Evolutionary conservation across 1,284 basidiomycete species (phyloP), one percentile per base, ranked within the genome.

Genomic region (Ustilago curta): DNA sequence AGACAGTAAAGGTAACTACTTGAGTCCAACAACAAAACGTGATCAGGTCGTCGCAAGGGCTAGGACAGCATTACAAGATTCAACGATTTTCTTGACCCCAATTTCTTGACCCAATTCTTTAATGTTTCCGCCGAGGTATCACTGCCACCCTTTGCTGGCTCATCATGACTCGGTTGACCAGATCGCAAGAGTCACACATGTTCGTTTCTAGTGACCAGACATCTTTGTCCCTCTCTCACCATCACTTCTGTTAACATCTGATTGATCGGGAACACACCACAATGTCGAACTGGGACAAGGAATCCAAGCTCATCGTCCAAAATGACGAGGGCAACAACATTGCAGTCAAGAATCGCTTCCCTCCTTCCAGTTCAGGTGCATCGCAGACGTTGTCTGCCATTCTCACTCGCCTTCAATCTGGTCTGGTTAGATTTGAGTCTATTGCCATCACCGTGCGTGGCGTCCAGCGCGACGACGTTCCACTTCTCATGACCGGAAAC

Each of bases 271-370:
- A 18, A 23, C 19, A 25, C 12, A 43, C 32, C 9, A 53, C 39
- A 21, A 55, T 55, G 53, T 44, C 53, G 11, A 45, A 23, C 37
- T 57, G 56, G 56, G 48, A 59, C 35, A 42, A 43, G 11, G 51
- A 44, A 19, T 16, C 48, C 39, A 59, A 44, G 31, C n/a, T 59
- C 27, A 19, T 42, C 40, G 29, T 59, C 19, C 39, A 35, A 19
- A 27, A 50, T 14, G 40, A 25, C 27, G 11, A 51, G n/a, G 31
- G 37, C 37, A 9, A 27, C 39, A 48, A 19, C 25, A 50, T 40
- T 11, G 56, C 56, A 14, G 19, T 32, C 56, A 50, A 58, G 32
- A 50, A 50, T 40, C 55, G 55, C 7, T 49, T 57, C 25, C 45
- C 55, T 29, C 37, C 45, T 42, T 48, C 35, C 9, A 9, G 12